These are phyloP conservation scores for Forsythia viridissima DNA, from an alignment of 257 asterid genomes.

Conservation along the genomic window DNA sequence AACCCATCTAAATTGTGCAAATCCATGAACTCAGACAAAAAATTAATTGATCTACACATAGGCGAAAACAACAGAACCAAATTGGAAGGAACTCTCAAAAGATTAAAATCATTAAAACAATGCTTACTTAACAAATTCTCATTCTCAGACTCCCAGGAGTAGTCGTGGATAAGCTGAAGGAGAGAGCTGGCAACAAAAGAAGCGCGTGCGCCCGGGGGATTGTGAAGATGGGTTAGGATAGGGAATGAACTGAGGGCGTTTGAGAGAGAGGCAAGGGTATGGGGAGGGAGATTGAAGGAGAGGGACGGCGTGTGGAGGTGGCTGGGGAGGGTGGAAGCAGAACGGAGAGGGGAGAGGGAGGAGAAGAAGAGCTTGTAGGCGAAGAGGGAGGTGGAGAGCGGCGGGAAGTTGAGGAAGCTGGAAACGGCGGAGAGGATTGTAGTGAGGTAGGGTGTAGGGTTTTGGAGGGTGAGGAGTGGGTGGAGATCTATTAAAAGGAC, in stretches of 20 bases:
- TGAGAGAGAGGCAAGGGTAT: conserved; percentile 52
- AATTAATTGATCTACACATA: conserved; percentile 34
- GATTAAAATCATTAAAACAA: conserved; percentile 18
- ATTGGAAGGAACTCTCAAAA: conserved; percentile 46
- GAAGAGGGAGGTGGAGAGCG: conserved; percentile 61
- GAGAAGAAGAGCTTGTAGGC: conserved; percentile 80
- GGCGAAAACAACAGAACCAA: conserved; percentile 74
- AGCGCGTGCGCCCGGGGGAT: conserved; percentile 34
- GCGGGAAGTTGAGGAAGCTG: conserved; percentile 64
- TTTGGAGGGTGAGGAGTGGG: conserved; percentile 56
- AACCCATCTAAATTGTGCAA: conserved; percentile 29
- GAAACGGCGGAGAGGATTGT: conserved; percentile 49
- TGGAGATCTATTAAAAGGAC: conserved; percentile 78
- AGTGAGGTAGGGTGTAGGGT: conserved; percentile 55
- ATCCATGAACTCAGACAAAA: conserved; percentile 38
- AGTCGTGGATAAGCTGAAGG: conserved; percentile 67
- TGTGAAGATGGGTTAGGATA: conserved; percentile 30
- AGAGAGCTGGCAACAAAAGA: conserved; percentile 48
- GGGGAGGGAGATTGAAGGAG: conserved; percentile 44
- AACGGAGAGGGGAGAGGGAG: conserved; percentile 69
- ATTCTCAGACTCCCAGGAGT: conserved; percentile 65
- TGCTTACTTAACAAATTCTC: conserved; percentile 41
- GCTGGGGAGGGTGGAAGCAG: conserved; percentile 47
- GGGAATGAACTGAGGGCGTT: conserved; percentile 34
- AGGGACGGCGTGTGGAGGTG: conserved; percentile 35